phyloP scores from a whole-genome alignment of 2,329 filamentous ascomycete genomes.

The Colletotrichum sansevieriae region DNA sequence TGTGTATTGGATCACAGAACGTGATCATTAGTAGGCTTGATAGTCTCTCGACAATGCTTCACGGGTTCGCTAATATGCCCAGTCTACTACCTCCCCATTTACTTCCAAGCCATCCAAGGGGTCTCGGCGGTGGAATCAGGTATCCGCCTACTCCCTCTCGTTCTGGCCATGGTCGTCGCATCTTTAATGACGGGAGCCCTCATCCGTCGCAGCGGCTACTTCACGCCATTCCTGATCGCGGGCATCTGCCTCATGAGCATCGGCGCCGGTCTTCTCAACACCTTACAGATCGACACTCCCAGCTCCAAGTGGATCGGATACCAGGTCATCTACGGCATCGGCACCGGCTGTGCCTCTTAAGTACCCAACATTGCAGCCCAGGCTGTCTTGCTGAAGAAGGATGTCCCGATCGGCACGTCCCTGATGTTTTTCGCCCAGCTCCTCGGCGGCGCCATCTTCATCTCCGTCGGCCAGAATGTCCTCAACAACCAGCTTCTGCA shows the following conservation, averaged over 20 bases:
- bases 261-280: conserved; percentile 52
- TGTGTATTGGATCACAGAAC: conserved; percentile 64
- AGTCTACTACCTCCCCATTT: conserved; percentile 58
- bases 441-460: conserved; percentile 61
- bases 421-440: conserved; percentile 60
- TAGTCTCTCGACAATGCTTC: not conserved
- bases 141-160: conserved; percentile 55
- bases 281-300: conserved; percentile 47
- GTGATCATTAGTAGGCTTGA: conserved; percentile 59
- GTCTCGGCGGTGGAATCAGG: conserved; percentile 55
- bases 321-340: conserved; percentile 45
- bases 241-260: conserved; percentile 53
- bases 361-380: conserved; percentile 60
- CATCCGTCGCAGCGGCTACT: conserved; percentile 57
- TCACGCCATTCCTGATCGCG: conserved; percentile 58
- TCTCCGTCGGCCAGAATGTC: conserved; percentile 64
- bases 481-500: conserved; percentile 61
- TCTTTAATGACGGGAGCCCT: conserved; percentile 50
- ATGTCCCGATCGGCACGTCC: conserved; percentile 61
- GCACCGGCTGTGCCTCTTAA: conserved; percentile 53
- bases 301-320: conserved; percentile 47
- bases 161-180: conserved; percentile 53
- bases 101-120: conserved; percentile 60
- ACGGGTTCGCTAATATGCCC: conserved; percentile 51
- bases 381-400: conserved; percentile 55